Evolutionary conservation across 2,329 filamentous ascomycete genomes (phyloP), one percentile per base, ranked within the genome.

Genomic region (Ascochyta rabiei): DNA sequence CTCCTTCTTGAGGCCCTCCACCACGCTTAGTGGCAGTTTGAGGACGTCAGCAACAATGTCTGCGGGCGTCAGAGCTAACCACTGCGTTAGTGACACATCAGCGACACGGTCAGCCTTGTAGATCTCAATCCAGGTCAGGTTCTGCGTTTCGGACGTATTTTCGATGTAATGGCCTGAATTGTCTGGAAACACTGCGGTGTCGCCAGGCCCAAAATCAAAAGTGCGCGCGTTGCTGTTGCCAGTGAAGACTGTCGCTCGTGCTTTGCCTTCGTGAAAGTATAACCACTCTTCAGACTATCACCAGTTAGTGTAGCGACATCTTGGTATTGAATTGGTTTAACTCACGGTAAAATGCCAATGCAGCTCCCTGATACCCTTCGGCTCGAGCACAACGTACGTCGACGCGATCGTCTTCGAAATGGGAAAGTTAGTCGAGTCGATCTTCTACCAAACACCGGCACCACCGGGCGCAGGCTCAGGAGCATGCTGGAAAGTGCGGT

Each of bases 341-440:
- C 81, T 73, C 69, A 86, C 84, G 64, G 86, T 89, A 1, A 86
- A 86, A 68, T 89, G 86, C 87, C 87, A 89, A 65, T 89, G 86
- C 26, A 89, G 75, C 73, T 89, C 87, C 24, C 87, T 77, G 35
- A 90, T 72, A 1, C 81, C 86, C 34, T 81, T 81, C 0, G 87
- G 87, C 73, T 88, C 81, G 9, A 90, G 77, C 0, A 81, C 83
- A 1, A 90, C 85, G 56, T 87, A 81, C 0, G 85, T 84, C 0
- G 86, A 84, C 1, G 87, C 86, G 45, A 90, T 83, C 0, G 86
- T 89, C 62, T 82, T 87, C 28, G 83, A 80, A 21, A 85, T 80
- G 0, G 87, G 87, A 64, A 89, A 90, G 53, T 87, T 89, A 31
- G 80, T 84, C 2, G 84, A 86, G 66, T 90, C 86, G 35, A 89